phyloP scores from a whole-genome alignment of 306 rosid genomes.

The Echinosophora koreensis region DNA sequence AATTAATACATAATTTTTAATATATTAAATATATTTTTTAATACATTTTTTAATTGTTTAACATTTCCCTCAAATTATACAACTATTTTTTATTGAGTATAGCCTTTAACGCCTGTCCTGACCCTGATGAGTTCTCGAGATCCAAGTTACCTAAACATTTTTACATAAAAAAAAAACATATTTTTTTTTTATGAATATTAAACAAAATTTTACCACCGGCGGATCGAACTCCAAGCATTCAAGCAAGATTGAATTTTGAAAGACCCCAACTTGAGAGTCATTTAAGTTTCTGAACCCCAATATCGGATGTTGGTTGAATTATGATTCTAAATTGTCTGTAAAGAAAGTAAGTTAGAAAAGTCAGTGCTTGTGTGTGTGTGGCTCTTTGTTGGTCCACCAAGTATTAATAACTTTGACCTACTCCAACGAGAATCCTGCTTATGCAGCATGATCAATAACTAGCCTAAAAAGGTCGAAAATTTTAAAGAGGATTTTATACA shows the following conservation, averaged over 20 bases:
- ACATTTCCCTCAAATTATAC: too few relatives aligned
- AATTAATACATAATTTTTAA: too few relatives aligned
- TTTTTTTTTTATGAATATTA: too few relatives aligned
- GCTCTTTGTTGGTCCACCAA: conserved; percentile 28
- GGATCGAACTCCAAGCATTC: neutral
- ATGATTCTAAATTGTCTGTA: neutral
- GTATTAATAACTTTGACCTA: conserved; percentile 51
- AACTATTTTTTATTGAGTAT: too few relatives aligned
- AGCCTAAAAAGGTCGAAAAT: neutral
- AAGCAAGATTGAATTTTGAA: neutral
- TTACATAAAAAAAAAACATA: too few relatives aligned
- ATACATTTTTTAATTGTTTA: too few relatives aligned
- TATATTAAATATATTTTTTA: too few relatives aligned
- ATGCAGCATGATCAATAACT: conserved; percentile 40
- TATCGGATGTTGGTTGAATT: conserved; percentile 29
- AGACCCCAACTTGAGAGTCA: neutral
- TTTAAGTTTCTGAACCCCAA: conserved; percentile 41
- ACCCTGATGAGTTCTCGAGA: too few relatives aligned
- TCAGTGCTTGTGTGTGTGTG: neutral
- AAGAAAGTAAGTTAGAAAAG: neutral
- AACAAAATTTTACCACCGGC: too few relatives aligned
- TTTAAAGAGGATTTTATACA: neutral
- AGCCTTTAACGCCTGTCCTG: too few relatives aligned
- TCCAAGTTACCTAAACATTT: too few relatives aligned
- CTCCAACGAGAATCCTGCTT: conserved; percentile 50